These are phyloP conservation scores for Hamamelis virginiana DNA, from an alignment of 164 flowering plant species.

Conservation along the genomic window DNA sequence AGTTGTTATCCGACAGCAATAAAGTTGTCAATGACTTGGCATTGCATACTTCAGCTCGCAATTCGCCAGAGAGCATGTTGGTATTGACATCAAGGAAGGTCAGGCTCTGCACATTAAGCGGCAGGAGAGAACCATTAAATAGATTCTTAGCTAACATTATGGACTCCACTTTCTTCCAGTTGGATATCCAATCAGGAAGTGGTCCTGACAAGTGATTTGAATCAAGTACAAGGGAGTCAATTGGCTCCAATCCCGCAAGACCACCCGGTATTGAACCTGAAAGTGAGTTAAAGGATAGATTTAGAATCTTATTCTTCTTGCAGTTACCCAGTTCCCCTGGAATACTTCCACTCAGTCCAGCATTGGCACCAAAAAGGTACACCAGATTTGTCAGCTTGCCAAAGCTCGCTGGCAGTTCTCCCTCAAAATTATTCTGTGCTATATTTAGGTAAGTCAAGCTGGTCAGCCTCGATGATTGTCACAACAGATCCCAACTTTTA, in stretches of 20 bases:
- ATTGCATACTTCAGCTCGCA: slow-evolving; percentile 46
- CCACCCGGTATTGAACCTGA: slow-evolving; percentile 53
- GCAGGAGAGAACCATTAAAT: slow-evolving; percentile 49
- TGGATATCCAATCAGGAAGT: slow-evolving; percentile 53
- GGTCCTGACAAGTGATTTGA: slow-evolving; percentile 52
- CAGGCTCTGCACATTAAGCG: slow-evolving; percentile 36
- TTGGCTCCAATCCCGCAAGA: slow-evolving; percentile 35
- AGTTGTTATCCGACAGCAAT: slow-evolving; percentile 40
- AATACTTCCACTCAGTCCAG: slow-evolving; percentile 52
- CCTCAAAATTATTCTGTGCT: slow-evolving; percentile 52
- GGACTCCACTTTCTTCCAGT: slow-evolving; percentile 41
- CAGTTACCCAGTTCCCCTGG: slow-evolving; percentile 57
- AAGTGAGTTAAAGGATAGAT: slow-evolving; percentile 52
- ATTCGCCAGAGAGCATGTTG: slow-evolving; percentile 55
- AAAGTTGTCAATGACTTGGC: slow-evolving; percentile 32
- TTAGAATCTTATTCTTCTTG: slow-evolving; percentile 43
- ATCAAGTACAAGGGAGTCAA: slow-evolving; percentile 38
- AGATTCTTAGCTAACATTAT: slow-evolving; percentile 40
- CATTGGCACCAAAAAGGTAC: slow-evolving; percentile 38
- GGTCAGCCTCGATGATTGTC: slow-evolving; percentile 41
- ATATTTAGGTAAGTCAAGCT: slow-evolving; percentile 45
- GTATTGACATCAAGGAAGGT: slow-evolving; percentile 34
- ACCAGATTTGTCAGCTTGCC: slow-evolving; percentile 43
- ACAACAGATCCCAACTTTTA: too few species aligned
- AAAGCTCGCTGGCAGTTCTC: slow-evolving; percentile 48